phyloP scores from a whole-genome alignment of 2,329 filamentous ascomycete species.

The Fonsecaea nubica region DNA sequence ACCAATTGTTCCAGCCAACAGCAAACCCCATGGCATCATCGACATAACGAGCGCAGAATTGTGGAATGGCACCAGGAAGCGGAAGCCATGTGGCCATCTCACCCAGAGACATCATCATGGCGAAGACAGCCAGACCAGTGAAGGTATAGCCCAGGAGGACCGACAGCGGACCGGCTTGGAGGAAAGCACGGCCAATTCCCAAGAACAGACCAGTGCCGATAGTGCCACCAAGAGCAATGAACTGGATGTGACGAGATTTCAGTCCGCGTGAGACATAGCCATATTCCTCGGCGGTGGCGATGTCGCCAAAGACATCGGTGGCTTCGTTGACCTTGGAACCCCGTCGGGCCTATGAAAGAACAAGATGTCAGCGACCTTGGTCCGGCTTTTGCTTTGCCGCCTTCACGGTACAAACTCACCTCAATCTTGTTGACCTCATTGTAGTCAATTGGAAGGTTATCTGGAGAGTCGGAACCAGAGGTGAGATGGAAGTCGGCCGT shows the following conservation, averaged over 20 bases:
- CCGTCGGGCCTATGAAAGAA: constrained; percentile 28
- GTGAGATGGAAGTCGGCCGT: constrained; percentile 16
- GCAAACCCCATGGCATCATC: constrained; percentile 55
- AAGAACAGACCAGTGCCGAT: constrained; percentile 49
- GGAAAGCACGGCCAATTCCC: constrained; percentile 47
- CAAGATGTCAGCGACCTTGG: constrained; percentile 11
- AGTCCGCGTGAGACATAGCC: constrained; percentile 47
- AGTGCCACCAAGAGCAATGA: constrained; percentile 48
- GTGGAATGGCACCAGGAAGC: constrained; percentile 50
- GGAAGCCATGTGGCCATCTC: constrained; percentile 53
- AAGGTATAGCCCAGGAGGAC: constrained; percentile 48
- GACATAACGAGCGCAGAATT: constrained; percentile 50
- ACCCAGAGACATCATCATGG: constrained; percentile 50
- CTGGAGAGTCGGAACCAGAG: constrained; percentile 35
- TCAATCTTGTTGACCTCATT: constrained; percentile 32
- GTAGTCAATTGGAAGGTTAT: constrained; percentile 13
- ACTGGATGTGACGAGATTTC: constrained; percentile 49
- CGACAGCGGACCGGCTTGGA: constrained; percentile 46
- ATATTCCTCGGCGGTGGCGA: constrained; percentile 52
- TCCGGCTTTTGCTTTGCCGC: not conserved
- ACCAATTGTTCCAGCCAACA: constrained; percentile 57
- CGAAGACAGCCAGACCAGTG: constrained; percentile 40
- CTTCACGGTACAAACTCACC: constrained; percentile 21
- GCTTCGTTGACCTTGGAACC: constrained; percentile 50
- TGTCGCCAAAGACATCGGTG: constrained; percentile 60